Evolutionary conservation across 495 filamentous ascomycete genomes (phyloP), one percentile per base, ranked within the genome.

Genomic region (Penicillium psychrofluorescens): DNA sequence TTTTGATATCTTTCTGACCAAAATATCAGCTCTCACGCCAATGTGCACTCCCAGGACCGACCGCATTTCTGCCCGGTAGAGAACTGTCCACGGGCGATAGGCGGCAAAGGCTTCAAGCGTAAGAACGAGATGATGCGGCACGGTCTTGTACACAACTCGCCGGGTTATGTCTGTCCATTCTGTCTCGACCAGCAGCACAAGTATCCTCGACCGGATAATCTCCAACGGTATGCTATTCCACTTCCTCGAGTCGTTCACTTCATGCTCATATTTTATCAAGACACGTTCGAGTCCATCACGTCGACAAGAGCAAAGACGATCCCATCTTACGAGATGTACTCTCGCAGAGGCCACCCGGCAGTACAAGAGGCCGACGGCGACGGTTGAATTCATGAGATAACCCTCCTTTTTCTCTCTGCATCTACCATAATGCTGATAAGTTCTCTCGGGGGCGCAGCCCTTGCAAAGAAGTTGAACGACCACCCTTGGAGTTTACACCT

Each of bases 111-210:
- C 0, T 98, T 98, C 74, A 98, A 98, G 63, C 80, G 94, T 34
- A 97, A 98, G 64, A 98, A 98, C 53, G 94, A 98, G 67, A 97
- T 98, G 94, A 95, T 97, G 47, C 78, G 92, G 13, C 92, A 98
- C 68, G 90, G 91, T 4, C 75, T 98, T 1, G 92, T 98, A 2
- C 92, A 98, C 55, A 83, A 89, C 45, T 95, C 89, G 7, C 92
- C 92, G 9, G 92, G 94, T 49, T 98, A 98, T 61, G 83, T 96
- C 30, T 98, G 94, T 64, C 92, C 92, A 2, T 97, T 96, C 60
- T 98, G 92, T 61, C 85, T 88, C 2, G 90, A 97, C 62, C 75
- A 88, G 50, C 91, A 97, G 66, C 94, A 97, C 61, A 91, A 88
- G 61, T 98, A 98, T 61, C 92, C 94, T 13, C 76, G 94, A 52